phyloP scores from a whole-genome alignment of 345 rosid genomes.

The Pistacia atlantica region DNA sequence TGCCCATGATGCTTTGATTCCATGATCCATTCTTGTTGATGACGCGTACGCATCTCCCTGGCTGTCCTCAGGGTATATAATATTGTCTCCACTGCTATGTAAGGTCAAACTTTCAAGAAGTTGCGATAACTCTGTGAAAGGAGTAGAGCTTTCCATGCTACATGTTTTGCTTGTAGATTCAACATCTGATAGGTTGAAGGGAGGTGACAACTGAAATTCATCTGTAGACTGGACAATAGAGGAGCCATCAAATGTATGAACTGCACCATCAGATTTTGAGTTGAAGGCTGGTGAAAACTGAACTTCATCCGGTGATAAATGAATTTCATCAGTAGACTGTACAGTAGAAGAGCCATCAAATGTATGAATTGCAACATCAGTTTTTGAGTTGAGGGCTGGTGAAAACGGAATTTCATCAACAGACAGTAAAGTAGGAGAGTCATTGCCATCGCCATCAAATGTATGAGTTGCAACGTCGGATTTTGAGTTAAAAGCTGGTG shows the following conservation, averaged over 20 bases:
- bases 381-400: too few species aligned
- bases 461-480: too few species aligned
- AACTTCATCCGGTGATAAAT: background rate
- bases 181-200: background rate
- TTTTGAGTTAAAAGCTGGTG: too few species aligned
- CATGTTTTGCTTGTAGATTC: background rate
- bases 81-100: background rate
- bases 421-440: too few species aligned
- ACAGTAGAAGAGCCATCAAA: background rate
- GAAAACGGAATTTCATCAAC: too few species aligned
- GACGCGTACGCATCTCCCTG: background rate
- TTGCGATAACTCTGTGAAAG: background rate
- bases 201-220: constrained; percentile 17
- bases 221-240: background rate
- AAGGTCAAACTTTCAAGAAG: too few species aligned
- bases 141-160: background rate
- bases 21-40: background rate
- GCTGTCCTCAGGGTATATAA: background rate
- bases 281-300: too few species aligned
- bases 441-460: too few species aligned
- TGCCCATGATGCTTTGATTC: background rate
- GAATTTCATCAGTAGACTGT: background rate
- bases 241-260: constrained; percentile 7
- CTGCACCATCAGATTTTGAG: background rate
- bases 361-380: background rate